phyloP scores from a whole-genome alignment of 805 yeast species.

The Clavispora asparagi region DNA sequence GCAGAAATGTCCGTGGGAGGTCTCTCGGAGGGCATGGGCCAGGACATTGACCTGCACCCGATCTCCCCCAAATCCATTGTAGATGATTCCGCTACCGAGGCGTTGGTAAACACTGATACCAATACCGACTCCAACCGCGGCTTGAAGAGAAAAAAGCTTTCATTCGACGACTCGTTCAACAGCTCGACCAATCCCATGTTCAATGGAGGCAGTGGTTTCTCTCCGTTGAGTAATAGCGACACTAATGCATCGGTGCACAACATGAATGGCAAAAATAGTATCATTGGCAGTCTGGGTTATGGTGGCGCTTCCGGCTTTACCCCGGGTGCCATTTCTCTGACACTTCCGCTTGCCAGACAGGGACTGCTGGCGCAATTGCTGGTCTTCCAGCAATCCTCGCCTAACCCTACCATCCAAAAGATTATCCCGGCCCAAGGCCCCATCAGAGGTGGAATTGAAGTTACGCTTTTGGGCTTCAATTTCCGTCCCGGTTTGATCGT shows the following conservation, averaged over 20 bases:
- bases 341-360: slow-evolving; percentile 7
- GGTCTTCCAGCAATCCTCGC: slow-evolving; percentile 4
- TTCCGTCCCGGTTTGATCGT: slow-evolving; percentile 80
- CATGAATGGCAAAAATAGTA: slow-evolving; percentile 5
- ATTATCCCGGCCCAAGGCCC: slow-evolving; percentile 97
- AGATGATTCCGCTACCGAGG: slow-evolving; percentile 56
- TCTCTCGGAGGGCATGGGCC: slow-evolving; percentile 4
- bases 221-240: slow-evolving; percentile 44
- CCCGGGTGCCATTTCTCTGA: slow-evolving; percentile 1
- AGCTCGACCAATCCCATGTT: slow-evolving; percentile 33
- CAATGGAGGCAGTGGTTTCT: slow-evolving; percentile 36
- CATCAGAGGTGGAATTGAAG: slow-evolving; percentile 92
- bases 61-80: slow-evolving; percentile 55
- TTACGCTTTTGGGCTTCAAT: slow-evolving; percentile 81
- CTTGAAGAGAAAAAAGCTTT: slow-evolving; percentile 45
- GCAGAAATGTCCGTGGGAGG: background rate
- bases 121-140: slow-evolving; percentile 32
- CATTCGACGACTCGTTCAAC: slow-evolving; percentile 41
- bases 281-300: slow-evolving; percentile 2
- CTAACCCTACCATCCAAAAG: slow-evolving; percentile 51
- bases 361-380: slow-evolving; percentile 13
- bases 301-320: background rate
- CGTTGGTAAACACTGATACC: slow-evolving; percentile 36
- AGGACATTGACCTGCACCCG: slow-evolving; percentile 24
- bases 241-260: slow-evolving; percentile 30